Conservation (phyloP, 2,329 filamentous ascomycete species). For the Teratosphaeria epicoccoides region DNA sequence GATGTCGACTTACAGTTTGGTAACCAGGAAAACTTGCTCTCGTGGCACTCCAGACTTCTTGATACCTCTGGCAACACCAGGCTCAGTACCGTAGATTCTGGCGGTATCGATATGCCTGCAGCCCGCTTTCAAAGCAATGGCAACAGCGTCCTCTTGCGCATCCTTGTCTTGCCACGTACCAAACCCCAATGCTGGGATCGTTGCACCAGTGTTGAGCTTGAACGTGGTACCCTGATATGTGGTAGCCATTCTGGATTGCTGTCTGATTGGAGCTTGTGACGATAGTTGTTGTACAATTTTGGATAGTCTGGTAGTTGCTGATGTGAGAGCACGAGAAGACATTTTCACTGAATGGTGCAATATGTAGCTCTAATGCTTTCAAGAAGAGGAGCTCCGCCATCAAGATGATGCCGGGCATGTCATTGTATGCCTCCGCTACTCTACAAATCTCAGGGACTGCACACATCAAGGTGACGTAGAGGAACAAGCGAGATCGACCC, state of each 20-base stretch:
- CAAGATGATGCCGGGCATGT: neutral
- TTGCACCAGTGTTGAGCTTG: constrained; percentile 29
- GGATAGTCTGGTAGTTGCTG: constrained; percentile 12
- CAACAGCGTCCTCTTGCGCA: constrained; percentile 36
- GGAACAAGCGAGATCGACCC: neutral
- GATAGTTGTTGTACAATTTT: constrained; percentile 17
- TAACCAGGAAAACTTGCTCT: constrained; percentile 54
- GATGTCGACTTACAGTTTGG: constrained; percentile 33
- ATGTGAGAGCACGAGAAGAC: constrained; percentile 9
- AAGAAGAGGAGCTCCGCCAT: neutral
- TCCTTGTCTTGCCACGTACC: constrained; percentile 40
- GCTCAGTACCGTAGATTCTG: constrained; percentile 44
- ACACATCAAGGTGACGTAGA: neutral
- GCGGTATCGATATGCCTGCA: constrained; percentile 42
- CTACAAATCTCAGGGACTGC: neutral
- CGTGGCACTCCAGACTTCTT: constrained; percentile 53
- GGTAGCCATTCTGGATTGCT: constrained; percentile 21
- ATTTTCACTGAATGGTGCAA: neutral
- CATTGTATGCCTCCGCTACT: neutral
- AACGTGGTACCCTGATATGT: constrained; percentile 16
- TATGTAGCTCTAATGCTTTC: neutral
- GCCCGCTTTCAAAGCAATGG: constrained; percentile 37
- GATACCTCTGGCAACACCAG: constrained; percentile 55
- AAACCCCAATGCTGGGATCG: constrained; percentile 35
- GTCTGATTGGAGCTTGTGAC: constrained; percentile 12